These are phyloP conservation scores for Eimeria necatrix DNA, from an alignment of 169 alveolate species.

Conservation along the genomic window DNA sequence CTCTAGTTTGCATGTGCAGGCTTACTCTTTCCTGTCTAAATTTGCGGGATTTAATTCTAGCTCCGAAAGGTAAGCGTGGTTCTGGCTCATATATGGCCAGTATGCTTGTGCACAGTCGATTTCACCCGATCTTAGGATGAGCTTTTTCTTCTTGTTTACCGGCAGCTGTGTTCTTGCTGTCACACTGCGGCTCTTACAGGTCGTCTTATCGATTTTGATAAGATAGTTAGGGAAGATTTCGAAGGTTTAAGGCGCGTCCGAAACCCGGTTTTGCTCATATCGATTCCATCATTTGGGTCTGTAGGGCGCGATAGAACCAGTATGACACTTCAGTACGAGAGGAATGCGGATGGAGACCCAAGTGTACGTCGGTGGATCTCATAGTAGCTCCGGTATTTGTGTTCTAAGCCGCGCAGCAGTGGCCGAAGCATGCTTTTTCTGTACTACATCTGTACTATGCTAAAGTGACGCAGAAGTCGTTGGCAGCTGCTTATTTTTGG, in stretches of 20 bases:
- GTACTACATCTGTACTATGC: too few relatives aligned
- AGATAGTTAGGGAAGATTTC: constrained; percentile 27
- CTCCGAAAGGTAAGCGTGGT: constrained; percentile 75
- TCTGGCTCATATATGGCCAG: not conserved
- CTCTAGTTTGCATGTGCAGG: constrained; percentile 88
- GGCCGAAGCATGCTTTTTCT: too few relatives aligned
- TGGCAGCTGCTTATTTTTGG: too few relatives aligned
- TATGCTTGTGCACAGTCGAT: not conserved
- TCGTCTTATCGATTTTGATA: constrained; percentile 68
- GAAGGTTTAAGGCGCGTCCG: constrained; percentile 77
- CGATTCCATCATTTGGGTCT: constrained; percentile 75
- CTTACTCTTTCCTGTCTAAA: constrained; percentile 88
- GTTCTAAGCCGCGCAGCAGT: not conserved
- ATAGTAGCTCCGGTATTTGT: not conserved
- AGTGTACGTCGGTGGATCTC: constrained; percentile 26
- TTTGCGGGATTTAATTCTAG: constrained; percentile 86
- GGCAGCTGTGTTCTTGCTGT: not conserved
- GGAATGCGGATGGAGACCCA: constrained; percentile 77
- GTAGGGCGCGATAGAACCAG: constrained; percentile 62
- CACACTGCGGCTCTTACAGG: constrained; percentile 32
- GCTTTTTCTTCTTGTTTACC: not conserved
- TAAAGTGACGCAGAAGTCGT: too few relatives aligned
- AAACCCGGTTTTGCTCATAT: constrained; percentile 60
- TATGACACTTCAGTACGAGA: constrained; percentile 47
- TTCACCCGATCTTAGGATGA: not conserved